These are phyloP conservation scores for Debaryomyces nepalensis DNA, from an alignment of 1,139 yeast genomes.

Conservation along the genomic window DNA sequence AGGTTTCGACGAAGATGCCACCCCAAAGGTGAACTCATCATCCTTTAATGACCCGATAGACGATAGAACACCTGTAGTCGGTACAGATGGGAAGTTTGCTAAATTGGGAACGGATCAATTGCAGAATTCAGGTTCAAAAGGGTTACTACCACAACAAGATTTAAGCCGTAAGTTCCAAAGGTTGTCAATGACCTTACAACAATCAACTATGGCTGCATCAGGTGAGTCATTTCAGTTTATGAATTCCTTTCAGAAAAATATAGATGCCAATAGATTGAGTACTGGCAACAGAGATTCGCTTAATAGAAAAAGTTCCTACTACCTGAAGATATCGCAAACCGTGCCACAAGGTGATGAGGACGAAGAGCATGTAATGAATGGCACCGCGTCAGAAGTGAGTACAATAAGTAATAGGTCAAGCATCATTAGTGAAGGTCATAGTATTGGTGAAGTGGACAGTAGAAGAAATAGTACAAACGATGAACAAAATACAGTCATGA, in stretches of 20 bases:
- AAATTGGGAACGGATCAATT: slow-evolving; percentile 10
- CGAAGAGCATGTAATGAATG: slow-evolving; percentile 11
- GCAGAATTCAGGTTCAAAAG: slow-evolving; percentile 1
- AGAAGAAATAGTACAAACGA: not conserved
- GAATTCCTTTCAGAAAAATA: slow-evolving; percentile 48
- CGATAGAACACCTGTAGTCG: slow-evolving; percentile 16
- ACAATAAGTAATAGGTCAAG: slow-evolving; percentile 35
- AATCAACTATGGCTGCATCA: slow-evolving; percentile 33
- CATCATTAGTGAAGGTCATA: slow-evolving; percentile 21
- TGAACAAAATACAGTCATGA: slow-evolving; percentile 8
- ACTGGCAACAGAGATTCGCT: slow-evolving; percentile 3
- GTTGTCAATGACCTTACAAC: slow-evolving; percentile 45
- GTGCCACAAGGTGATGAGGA: slow-evolving; percentile 19
- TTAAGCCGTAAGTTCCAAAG: slow-evolving; percentile 45
- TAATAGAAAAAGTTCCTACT: slow-evolving; percentile 35
- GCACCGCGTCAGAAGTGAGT: slow-evolving; percentile 25
- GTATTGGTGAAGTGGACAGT: not conserved
- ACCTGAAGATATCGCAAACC: slow-evolving; percentile 32
- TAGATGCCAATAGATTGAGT: slow-evolving; percentile 20
- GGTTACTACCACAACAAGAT: slow-evolving; percentile 40
- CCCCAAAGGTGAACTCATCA: slow-evolving; percentile 10
- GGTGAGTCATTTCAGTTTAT: slow-evolving; percentile 49
- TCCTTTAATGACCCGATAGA: slow-evolving; percentile 12
- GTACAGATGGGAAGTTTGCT: slow-evolving; percentile 8
- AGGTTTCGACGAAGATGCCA: slow-evolving; percentile 13